Conservation (phyloP, 139 green algal species). For the Pleodorina starrii region DNA sequence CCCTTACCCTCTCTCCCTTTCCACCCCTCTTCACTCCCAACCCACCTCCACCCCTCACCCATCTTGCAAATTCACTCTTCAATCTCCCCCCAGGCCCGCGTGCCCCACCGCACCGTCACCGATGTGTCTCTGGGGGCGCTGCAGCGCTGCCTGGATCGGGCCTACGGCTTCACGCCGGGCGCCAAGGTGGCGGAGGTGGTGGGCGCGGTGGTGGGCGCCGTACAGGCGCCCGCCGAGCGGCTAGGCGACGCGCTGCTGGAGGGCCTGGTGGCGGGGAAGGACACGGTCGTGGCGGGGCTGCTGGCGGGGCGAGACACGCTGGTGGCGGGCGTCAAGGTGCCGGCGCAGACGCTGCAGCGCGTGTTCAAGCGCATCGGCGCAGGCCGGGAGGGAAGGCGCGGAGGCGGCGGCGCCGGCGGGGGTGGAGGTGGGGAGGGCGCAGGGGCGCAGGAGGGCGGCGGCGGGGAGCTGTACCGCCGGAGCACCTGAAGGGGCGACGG, state of each 20-base stretch:
- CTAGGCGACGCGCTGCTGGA: constrained; percentile 48
- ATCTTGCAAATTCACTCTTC: neutral
- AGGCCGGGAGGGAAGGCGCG: neutral
- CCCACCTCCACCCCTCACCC: too few species aligned
- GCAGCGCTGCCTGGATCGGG: constrained; percentile 36
- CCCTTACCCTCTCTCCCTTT: too few species aligned
- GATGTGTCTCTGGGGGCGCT: constrained; percentile 1
- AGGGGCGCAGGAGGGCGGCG: neutral
- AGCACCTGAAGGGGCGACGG: too few species aligned
- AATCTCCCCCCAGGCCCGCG: constrained; percentile 8
- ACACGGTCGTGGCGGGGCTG: constrained; percentile 30
- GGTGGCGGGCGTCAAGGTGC: constrained; percentile 45
- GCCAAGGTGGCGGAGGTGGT: constrained; percentile 37
- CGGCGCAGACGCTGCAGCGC: constrained; percentile 37
- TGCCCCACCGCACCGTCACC: constrained; percentile 44
- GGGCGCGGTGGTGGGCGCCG: constrained; percentile 41
- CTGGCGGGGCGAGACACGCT: constrained; percentile 38
- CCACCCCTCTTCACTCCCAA: too few species aligned
- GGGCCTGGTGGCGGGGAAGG: constrained; percentile 36
- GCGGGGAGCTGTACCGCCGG: neutral
- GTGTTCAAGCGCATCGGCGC: constrained; percentile 20
- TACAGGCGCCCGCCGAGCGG: constrained; percentile 54
- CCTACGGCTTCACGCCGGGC: constrained; percentile 32
- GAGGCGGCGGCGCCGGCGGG: neutral
- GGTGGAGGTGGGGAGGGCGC: neutral